Conservation (phyloP, 306 rosid species). For the Notholithocarpus densiflorus region DNA sequence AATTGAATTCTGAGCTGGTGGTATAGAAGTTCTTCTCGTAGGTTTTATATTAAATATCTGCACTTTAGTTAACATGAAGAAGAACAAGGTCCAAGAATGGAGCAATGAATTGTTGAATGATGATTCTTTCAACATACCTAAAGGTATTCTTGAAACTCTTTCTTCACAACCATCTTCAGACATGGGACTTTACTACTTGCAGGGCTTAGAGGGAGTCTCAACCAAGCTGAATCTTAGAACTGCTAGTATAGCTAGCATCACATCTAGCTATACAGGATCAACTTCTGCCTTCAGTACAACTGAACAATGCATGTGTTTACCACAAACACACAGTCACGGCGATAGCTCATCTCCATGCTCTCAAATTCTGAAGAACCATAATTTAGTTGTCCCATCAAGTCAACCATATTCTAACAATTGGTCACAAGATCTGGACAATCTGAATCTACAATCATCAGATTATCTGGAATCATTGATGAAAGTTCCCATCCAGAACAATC, state of each 20-base stretch:
- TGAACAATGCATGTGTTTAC: background rate
- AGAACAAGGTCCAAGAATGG: background rate
- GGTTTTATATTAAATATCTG: background rate
- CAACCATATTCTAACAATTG: too few relatives aligned
- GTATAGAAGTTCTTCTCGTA: background rate
- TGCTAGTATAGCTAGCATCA: background rate
- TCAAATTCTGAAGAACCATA: background rate
- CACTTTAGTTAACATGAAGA: background rate
- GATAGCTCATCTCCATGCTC: background rate
- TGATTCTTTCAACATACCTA: background rate
- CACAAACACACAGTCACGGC: background rate
- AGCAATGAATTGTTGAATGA: background rate
- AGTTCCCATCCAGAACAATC: background rate
- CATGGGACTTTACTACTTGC: background rate
- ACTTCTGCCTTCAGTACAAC: background rate
- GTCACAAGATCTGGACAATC: background rate
- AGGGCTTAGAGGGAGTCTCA: background rate
- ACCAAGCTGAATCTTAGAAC: background rate
- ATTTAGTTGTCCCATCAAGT: too few relatives aligned
- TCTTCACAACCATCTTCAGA: background rate
- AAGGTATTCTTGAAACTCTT: background rate
- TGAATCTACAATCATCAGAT: background rate
- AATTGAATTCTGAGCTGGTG: background rate
- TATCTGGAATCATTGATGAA: background rate
- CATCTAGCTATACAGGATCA: background rate